Evolutionary conservation across 2,329 filamentous ascomycete genomes (phyloP).

Genomic region (Sarocladiaceae sp.): DNA sequence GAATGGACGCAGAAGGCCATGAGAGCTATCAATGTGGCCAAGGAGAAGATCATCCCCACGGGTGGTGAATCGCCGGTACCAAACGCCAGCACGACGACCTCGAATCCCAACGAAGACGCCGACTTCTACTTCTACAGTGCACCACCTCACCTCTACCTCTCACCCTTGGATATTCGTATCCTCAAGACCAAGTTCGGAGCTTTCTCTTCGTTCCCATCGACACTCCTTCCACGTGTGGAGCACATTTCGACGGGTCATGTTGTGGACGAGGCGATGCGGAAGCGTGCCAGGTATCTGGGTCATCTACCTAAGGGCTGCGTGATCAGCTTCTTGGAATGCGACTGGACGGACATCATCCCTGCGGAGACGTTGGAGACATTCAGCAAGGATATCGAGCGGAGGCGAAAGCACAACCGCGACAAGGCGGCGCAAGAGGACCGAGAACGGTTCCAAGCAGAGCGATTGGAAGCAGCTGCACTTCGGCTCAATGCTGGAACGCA

Average conservation of each 20-base stretch:
- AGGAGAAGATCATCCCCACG: conserved; percentile 53
- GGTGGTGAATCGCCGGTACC: neutral
- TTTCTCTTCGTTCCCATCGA: conserved; percentile 77
- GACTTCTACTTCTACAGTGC: conserved; percentile 85
- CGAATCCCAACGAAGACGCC: conserved; percentile 24
- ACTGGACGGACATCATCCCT: conserved; percentile 86
- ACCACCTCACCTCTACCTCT: conserved; percentile 81
- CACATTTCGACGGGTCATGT: conserved; percentile 84
- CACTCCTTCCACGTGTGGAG: conserved; percentile 79
- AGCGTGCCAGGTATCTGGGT: conserved; percentile 76
- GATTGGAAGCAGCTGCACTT: conserved; percentile 65
- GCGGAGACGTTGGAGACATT: conserved; percentile 71
- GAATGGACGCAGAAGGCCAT: conserved; percentile 88
- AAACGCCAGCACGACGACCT: conserved; percentile 14
- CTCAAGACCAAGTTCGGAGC: conserved; percentile 82
- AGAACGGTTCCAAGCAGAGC: conserved; percentile 74
- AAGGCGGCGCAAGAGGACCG: conserved; percentile 84
- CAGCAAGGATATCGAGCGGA: conserved; percentile 65
- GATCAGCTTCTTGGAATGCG: conserved; percentile 85
- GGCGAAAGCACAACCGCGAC: conserved; percentile 71
- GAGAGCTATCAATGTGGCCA: conserved; percentile 63
- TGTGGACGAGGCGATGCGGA: conserved; percentile 77
- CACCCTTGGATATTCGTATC: conserved; percentile 85
- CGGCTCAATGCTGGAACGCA: conserved; percentile 27
- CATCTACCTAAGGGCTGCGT: conserved; percentile 89